phyloP scores from a whole-genome alignment of 108 stramenopile genomes.

The Skeletonema tropicum region DNA sequence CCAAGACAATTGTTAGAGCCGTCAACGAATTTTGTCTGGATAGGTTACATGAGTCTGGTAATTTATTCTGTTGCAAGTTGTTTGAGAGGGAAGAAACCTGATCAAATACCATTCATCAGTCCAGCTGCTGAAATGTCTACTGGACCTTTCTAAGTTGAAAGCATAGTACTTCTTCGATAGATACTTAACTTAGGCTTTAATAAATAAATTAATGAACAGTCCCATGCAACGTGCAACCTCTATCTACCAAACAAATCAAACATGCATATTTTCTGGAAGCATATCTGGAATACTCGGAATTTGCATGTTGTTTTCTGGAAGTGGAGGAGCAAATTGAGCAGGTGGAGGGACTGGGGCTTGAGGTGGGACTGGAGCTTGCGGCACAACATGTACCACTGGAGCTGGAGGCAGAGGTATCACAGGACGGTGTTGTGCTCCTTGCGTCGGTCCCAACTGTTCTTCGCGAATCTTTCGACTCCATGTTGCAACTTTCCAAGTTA shows the following conservation, averaged over 20 bases:
- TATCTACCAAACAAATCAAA: not conserved
- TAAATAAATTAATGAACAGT: not conserved
- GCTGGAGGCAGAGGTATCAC: not conserved
- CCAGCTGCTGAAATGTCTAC: conserved; percentile 56
- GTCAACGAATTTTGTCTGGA: conserved; percentile 73
- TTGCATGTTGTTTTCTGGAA: not conserved
- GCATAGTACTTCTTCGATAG: not conserved
- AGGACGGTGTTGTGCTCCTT: not conserved
- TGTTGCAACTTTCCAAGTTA: conserved; percentile 25
- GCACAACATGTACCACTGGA: not conserved
- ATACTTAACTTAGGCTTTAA: not conserved
- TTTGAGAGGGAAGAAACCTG: conserved; percentile 71
- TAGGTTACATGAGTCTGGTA: conserved; percentile 56
- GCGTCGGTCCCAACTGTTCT: not conserved
- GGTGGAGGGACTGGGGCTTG: not conserved
- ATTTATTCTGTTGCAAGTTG: conserved; percentile 65
- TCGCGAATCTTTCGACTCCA: conserved; percentile 34
- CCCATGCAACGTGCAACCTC: not conserved
- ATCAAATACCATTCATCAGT: conserved; percentile 76
- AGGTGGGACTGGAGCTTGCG: not conserved
- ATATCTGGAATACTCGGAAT: not conserved
- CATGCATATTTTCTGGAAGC: not conserved
- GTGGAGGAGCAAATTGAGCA: not conserved
- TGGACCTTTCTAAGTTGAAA: conserved; percentile 61
- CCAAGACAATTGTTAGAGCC: conserved; percentile 59